Evolutionary conservation across 768 basidiomycete genomes (phyloP).

Genomic region (Boletus reticulatus): DNA sequence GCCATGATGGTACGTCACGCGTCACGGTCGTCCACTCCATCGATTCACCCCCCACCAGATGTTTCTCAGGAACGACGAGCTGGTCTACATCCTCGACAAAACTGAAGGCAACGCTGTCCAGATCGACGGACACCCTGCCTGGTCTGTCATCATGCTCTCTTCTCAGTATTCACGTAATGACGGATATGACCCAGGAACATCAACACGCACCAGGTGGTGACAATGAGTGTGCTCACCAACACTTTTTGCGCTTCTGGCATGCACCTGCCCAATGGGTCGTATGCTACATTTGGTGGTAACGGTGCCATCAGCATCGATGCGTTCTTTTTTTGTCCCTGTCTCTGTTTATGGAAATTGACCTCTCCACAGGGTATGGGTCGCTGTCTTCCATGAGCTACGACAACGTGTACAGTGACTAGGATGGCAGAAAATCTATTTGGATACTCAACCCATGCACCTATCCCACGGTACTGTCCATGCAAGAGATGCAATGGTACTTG

Average conservation of each 20-base stretch:
- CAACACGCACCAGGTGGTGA: constrained; percentile 15
- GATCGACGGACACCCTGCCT: constrained; percentile 69
- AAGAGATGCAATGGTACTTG: constrained; percentile 71
- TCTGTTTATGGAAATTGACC: constrained; percentile 31
- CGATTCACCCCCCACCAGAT: constrained; percentile 41
- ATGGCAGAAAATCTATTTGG: constrained; percentile 78
- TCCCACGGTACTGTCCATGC: constrained; percentile 57
- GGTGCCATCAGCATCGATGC: constrained; percentile 54
- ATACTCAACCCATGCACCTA: constrained; percentile 74
- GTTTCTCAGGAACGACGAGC: constrained; percentile 76
- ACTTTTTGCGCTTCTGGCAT: constrained; percentile 78
- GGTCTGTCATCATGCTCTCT: constrained; percentile 32
- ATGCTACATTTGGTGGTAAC: constrained; percentile 72
- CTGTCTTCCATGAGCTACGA: constrained; percentile 40
- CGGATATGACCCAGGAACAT: constrained; percentile 17
- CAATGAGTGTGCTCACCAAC: constrained; percentile 52
- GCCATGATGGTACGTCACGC: constrained; percentile 54
- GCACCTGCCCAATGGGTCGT: constrained; percentile 79
- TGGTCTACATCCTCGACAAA: constrained; percentile 90
- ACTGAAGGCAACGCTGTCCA: constrained; percentile 69
- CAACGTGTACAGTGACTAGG: constrained; percentile 68
- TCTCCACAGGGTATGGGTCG: constrained; percentile 33
- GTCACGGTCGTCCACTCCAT: too few species aligned
- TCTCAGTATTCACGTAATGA: background rate
- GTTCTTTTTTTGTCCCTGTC: background rate